phyloP scores from a whole-genome alignment of 768 basidiomycete species.

The Boletus tomentosulus region DNA sequence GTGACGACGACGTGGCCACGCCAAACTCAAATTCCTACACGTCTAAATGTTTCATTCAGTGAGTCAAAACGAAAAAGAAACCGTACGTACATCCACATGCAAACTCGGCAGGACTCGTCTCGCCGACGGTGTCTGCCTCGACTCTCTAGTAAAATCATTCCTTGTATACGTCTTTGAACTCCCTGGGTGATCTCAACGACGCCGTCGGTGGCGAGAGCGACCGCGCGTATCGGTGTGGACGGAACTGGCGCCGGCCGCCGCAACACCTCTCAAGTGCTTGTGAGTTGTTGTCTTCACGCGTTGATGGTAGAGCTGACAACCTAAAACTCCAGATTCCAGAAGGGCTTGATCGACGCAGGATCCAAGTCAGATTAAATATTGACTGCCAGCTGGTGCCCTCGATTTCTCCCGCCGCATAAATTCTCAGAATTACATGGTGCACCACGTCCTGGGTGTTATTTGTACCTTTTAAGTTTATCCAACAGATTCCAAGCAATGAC shows the following conservation, averaged over 20 bases:
- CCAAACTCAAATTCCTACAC: constrained; percentile 35
- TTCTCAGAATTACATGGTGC: too few species aligned
- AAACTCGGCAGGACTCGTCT: constrained; percentile 82
- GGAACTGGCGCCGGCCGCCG: constrained; percentile 38
- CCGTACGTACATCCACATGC: constrained; percentile 65
- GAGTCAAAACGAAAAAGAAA: not conserved
- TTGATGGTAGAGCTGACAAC: too few species aligned
- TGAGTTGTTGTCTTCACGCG: too few species aligned
- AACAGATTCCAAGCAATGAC: too few species aligned
- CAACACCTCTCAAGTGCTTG: constrained; percentile 47
- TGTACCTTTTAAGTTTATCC: too few species aligned
- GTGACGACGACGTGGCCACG: constrained; percentile 24
- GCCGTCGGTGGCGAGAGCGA: constrained; percentile 67
- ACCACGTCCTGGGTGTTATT: too few species aligned
- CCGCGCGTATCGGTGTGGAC: constrained; percentile 48
- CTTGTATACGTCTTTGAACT: constrained; percentile 78
- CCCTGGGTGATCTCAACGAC: constrained; percentile 67
- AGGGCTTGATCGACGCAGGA: too few species aligned
- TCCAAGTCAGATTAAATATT: too few species aligned
- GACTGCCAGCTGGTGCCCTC: too few species aligned
- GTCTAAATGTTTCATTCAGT: too few species aligned
- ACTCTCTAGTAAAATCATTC: constrained; percentile 80
- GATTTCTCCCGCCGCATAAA: too few species aligned
- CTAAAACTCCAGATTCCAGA: too few species aligned
- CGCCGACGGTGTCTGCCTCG: constrained; percentile 62